These are phyloP conservation scores for Colletotrichum tropicicola DNA, from an alignment of 2,329 filamentous ascomycete genomes.

Conservation along the genomic window DNA sequence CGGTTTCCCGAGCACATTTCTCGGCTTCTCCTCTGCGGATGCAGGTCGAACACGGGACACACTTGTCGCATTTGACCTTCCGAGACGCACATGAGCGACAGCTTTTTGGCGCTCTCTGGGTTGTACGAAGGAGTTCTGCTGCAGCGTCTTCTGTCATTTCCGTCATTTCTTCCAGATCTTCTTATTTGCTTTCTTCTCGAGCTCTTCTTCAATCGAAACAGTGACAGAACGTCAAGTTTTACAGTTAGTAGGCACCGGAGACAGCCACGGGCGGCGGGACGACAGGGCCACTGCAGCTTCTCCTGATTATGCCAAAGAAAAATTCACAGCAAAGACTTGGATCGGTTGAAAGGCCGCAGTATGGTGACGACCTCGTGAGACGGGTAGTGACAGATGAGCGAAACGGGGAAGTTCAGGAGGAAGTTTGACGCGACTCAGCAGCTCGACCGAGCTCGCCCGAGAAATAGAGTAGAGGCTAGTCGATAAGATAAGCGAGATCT, in stretches of 20 bases:
- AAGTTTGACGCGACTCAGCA: neutral
- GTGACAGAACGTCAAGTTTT: too few species aligned
- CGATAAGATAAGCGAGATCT: constrained; percentile 16
- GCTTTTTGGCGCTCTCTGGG: constrained; percentile 35
- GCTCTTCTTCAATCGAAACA: too few species aligned
- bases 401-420: neutral
- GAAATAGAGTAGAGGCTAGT: neutral
- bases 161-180: neutral
- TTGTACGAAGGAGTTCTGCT: constrained; percentile 19
- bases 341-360: too few species aligned
- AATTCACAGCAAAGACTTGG: too few species aligned
- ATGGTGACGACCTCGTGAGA: neutral
- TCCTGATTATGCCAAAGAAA: too few species aligned
- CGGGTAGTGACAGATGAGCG: neutral
- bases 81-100: constrained; percentile 35
- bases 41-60: constrained; percentile 34
- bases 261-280: neutral
- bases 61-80: constrained; percentile 38
- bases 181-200: neutral
- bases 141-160: neutral
- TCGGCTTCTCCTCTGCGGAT: constrained; percentile 32
- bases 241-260: too few species aligned
- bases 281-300: neutral
- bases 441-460: constrained; percentile 18
- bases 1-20: constrained; percentile 22